Evolutionary conservation across 805 yeast species (phyloP), one percentile per base, ranked within the genome.

Genomic region (Ogataea siamensis): DNA sequence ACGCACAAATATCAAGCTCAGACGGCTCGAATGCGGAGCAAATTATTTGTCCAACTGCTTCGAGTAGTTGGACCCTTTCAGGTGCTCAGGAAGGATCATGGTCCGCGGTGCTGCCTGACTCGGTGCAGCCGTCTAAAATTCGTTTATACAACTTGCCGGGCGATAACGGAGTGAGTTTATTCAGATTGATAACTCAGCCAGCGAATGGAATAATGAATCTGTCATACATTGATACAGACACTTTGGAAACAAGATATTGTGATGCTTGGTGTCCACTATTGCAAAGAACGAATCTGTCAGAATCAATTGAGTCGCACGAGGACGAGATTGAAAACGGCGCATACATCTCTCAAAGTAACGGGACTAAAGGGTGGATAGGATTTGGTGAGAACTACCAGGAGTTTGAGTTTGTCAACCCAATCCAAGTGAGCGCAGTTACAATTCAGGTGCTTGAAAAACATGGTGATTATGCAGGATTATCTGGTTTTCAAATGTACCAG

Each of bases 161-260:
- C 24, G 43, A 42, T 17, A 61, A 66, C 19, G 77, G 80, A 10
- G 72, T 79, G 5, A 69, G 80, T 33, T 42, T 71, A 6, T 93
- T 89, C 58, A 73, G 96, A 52, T 66, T 93, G 5, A 65, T 83
- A 26, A 80, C 96, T 0, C 63, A 73, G 37, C 97, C 97, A 1
- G 72, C 88, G 9, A 74, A 80, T 49, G 87, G 97, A 47, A 91
- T 91, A 45, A 85, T 93, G 96, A 93, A 93, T 58, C 60, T 93
- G 47, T 78, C 94, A 0, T 93, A 88, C 53, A 66, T 84, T 15
- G 91, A 91, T 55, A 95, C 95, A 3, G 43, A 55, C 0, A 72
- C 87, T 2, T 78, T 82, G 33, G 62, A 68, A n/a, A 34, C 72
- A 3, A 57, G 63, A 11, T 64, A 65, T 54, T 93, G 99, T 67